Evolutionary conservation across 2,329 filamentous ascomycete species (phyloP).

Genomic region (Arthrobotrys entomopaga): DNA sequence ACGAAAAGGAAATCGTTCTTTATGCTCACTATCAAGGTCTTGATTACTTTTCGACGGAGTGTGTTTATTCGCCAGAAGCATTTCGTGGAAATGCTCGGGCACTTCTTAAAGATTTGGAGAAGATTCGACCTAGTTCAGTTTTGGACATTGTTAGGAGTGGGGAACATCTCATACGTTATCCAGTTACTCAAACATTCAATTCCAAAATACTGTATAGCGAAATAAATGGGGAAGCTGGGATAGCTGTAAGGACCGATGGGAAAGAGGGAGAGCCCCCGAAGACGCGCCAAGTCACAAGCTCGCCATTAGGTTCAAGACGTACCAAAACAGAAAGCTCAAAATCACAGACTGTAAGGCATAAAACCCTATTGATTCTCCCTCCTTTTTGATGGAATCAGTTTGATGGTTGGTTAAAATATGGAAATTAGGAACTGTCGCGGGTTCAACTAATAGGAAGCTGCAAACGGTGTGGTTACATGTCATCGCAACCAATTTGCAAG

Average conservation of each 20-base stretch:
- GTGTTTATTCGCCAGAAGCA: slow-evolving; percentile 96
- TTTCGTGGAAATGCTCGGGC: slow-evolving; percentile 91
- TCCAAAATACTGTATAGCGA: too few relatives aligned
- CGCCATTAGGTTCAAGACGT: too few relatives aligned
- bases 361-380: too few relatives aligned
- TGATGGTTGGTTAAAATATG: neutral
- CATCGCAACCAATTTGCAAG: slow-evolving; percentile 92
- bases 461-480: slow-evolving; percentile 90
- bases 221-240: too few relatives aligned
- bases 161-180: slow-evolving; percentile 93
- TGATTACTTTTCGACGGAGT: slow-evolving; percentile 98
- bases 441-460: slow-evolving; percentile 77
- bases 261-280: too few relatives aligned
- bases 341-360: too few relatives aligned
- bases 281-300: too few relatives aligned
- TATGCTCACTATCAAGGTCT: slow-evolving; percentile 97
- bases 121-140: slow-evolving; percentile 91
- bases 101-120: slow-evolving; percentile 94
- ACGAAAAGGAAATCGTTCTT: slow-evolving; percentile 98
- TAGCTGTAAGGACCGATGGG: too few relatives aligned
- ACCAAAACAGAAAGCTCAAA: too few relatives aligned
- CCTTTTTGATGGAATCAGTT: too few relatives aligned
- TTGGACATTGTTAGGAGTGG: slow-evolving; percentile 93
- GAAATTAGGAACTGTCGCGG: slow-evolving; percentile 58
- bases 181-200: slow-evolving; percentile 60